Conservation (phyloP, 257 asterid genomes). For the Orobanche coerulescens region DNA sequence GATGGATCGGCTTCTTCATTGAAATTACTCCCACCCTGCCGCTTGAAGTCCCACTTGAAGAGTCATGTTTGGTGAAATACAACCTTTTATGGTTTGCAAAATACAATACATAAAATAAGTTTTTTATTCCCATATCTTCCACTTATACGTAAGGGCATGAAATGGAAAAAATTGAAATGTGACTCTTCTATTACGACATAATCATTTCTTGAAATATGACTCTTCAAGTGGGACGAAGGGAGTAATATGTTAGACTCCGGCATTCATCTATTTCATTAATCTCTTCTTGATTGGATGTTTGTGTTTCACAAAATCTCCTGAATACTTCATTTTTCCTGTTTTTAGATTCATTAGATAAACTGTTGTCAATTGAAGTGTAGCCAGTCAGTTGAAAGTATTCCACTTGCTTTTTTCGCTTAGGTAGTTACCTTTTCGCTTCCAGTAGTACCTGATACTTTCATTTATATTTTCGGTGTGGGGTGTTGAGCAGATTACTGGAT, state of each 20-base stretch:
- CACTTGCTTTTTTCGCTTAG: background rate
- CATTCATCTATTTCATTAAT: background rate
- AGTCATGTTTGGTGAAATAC: no score
- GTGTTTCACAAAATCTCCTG: background rate
- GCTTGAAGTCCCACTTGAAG: no score
- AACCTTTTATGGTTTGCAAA: no score
- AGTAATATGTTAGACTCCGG: no score
- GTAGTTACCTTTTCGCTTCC: background rate
- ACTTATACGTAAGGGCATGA: no score
- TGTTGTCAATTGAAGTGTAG: background rate
- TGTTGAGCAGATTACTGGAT: background rate
- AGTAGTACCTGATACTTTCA: background rate
- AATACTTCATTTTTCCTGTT: background rate
- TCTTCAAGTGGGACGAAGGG: no score
- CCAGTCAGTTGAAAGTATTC: background rate
- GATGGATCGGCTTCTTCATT: background rate
- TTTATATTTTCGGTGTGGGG: background rate
- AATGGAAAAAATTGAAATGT: no score
- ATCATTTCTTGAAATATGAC: no score
- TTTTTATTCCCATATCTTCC: no score
- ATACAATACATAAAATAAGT: no score
- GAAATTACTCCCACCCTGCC: no score
- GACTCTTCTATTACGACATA: no score
- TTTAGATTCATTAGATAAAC: background rate
- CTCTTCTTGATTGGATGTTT: background rate